Conservation (phyloP, 1,284 basidiomycete species). For the Thelephora terrestris region DNA sequence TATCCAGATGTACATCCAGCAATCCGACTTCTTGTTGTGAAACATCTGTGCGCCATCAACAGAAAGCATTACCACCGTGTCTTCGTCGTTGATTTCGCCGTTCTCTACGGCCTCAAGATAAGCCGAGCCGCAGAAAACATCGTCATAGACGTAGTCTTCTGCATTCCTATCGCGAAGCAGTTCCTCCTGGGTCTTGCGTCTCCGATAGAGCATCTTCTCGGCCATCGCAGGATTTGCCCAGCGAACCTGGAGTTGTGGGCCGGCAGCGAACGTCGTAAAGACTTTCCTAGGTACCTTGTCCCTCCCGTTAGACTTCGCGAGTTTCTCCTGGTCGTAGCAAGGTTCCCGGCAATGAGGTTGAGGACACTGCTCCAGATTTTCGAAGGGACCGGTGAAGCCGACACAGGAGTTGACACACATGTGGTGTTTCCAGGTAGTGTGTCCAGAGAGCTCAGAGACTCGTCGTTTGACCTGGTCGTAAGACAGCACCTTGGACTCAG, state of each 20-base stretch:
- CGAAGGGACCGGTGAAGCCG: slow-evolving; percentile 18
- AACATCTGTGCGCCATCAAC: slow-evolving; percentile 27
- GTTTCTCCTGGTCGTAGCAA: slow-evolving; percentile 13
- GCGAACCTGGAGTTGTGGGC: slow-evolving; percentile 18
- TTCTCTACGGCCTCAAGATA: slow-evolving; percentile 13
- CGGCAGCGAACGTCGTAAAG: slow-evolving; percentile 18
- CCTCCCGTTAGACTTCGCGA: slow-evolving; percentile 8
- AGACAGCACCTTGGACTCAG: slow-evolving; percentile 15
- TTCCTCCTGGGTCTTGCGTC: slow-evolving; percentile 3
- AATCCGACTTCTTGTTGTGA: slow-evolving; percentile 21
- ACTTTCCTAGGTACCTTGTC: slow-evolving; percentile 10
- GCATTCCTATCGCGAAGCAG: slow-evolving; percentile 13
- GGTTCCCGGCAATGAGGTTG: slow-evolving; percentile 16
- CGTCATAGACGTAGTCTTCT: neutral
- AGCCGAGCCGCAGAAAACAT: slow-evolving; percentile 11
- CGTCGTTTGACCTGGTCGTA: slow-evolving; percentile 15
- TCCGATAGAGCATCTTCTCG: slow-evolving; percentile 10
- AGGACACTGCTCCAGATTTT: slow-evolving; percentile 13
- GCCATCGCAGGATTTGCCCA: slow-evolving; percentile 9
- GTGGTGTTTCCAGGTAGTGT: slow-evolving; percentile 15
- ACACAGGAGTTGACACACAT: slow-evolving; percentile 24
- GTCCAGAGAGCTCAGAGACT: slow-evolving; percentile 16
- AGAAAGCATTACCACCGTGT: slow-evolving; percentile 20
- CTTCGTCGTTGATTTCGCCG: slow-evolving; percentile 11
- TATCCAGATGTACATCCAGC: slow-evolving; percentile 18